A percentile compares a stretch with the other conserved stretches of the same genome.
phyloP scores from a whole-genome alignment of 768 basidiomycete species.

The Lentinula guzmanii region DNA sequence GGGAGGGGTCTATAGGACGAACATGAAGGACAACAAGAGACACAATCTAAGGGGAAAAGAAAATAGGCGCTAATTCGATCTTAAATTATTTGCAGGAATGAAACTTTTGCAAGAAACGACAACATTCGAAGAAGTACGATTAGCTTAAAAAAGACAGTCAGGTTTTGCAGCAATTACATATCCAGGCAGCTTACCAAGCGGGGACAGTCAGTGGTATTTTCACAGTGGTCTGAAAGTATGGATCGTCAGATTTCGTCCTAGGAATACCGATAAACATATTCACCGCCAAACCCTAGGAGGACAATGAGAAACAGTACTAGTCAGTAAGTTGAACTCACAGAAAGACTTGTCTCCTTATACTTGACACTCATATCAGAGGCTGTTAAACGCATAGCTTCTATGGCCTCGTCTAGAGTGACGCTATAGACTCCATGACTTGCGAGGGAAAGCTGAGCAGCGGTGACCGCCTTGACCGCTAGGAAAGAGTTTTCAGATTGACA shows the following conservation, averaged over 20 bases:
- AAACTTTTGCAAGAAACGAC: no score
- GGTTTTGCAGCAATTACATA: no score
- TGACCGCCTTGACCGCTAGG: constrained; percentile 85
- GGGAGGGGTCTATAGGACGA: no score
- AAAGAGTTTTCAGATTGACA: neutral
- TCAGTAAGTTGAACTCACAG: constrained; percentile 39
- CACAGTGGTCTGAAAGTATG: constrained; percentile 30
- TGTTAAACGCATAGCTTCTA: constrained; percentile 90
- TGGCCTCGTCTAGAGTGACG: constrained; percentile 90
- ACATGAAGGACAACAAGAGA: no score
- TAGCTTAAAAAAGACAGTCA: neutral
- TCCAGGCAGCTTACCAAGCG: constrained; percentile 47
- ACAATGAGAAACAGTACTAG: neutral
- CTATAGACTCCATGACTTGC: constrained; percentile 84
- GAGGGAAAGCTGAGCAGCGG: constrained; percentile 92
- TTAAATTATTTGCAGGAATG: no score
- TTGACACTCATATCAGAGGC: constrained; percentile 94
- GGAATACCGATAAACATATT: neutral
- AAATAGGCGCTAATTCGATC: no score
- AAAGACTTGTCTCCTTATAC: constrained; percentile 94
- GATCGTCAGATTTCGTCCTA: neutral
- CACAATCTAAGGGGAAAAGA: no score
- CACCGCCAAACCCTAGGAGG: neutral
- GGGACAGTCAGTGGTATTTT: constrained; percentile 83
- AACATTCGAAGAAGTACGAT: neutral